phyloP scores from a whole-genome alignment of 2,329 filamentous ascomycete genomes.

The Rosellinia necatrix region DNA sequence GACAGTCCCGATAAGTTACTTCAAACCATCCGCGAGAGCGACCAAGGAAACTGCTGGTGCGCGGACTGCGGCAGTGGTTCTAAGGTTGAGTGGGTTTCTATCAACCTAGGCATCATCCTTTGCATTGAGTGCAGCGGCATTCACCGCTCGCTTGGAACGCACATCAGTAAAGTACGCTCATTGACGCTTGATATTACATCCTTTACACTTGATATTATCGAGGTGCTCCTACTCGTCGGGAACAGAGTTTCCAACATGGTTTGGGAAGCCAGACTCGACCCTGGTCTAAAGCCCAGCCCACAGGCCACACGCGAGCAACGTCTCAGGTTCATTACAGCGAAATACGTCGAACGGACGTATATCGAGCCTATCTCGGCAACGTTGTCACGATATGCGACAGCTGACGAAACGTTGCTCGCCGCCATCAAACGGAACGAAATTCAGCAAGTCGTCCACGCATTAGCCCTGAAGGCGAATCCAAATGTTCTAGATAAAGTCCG shows the following conservation, averaged over 20 bases:
- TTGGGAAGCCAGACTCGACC: constrained; percentile 87
- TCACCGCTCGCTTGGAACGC: constrained; percentile 91
- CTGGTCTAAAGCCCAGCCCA: constrained; percentile 71
- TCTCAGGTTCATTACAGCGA: constrained; percentile 91
- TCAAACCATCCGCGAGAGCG: constrained; percentile 83
- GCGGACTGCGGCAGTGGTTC: constrained; percentile 90
- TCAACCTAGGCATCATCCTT: constrained; percentile 93
- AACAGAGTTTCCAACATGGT: constrained; percentile 96
- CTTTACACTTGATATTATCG: constrained; percentile 96
- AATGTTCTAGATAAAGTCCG: constrained; percentile 86
- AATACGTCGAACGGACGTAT: constrained; percentile 85
- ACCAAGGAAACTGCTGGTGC: constrained; percentile 91
- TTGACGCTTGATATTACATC: constrained; percentile 94
- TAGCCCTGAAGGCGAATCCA: constrained; percentile 84
- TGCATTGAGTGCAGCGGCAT: constrained; percentile 99
- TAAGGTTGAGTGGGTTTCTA: constrained; percentile 98
- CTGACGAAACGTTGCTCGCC: constrained; percentile 87
- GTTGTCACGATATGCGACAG: constrained; percentile 73
- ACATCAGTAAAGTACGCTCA: constrained; percentile 96
- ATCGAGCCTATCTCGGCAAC: constrained; percentile 79
- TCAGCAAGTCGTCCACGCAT: constrained; percentile 86
- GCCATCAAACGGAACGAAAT: constrained; percentile 97
- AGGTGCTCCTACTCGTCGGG: constrained; percentile 86
- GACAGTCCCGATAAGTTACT: constrained; percentile 85
- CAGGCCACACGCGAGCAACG: constrained; percentile 87